A percentile compares a stretch with the other conserved stretches of the same genome.
These are phyloP conservation scores for Crucibulum laeve DNA, from an alignment of 768 basidiomycete genomes.

Conservation along the genomic window DNA sequence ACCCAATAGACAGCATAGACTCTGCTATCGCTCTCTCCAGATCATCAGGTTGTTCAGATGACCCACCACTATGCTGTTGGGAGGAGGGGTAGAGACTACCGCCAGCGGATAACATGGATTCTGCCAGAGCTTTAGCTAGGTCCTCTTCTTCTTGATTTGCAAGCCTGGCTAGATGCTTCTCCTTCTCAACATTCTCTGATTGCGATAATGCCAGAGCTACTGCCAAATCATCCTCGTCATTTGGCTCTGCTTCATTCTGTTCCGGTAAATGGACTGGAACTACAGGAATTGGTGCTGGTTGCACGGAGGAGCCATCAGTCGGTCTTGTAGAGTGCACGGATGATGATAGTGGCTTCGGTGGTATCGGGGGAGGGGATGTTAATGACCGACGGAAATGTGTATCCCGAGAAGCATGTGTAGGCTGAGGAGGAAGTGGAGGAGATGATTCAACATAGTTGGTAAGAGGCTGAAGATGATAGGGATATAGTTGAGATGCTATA, in stretches of 20 bases:
- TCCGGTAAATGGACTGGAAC: slow-evolving; percentile 12
- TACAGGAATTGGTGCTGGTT: slow-evolving; percentile 14
- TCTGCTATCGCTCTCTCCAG: slow-evolving; percentile 8
- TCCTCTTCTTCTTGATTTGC: slow-evolving; percentile 59
- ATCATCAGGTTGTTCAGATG: neutral
- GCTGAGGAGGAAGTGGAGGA: slow-evolving; percentile 12
- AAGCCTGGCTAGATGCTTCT: slow-evolving; percentile 27
- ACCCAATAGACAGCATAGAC: slow-evolving; percentile 19
- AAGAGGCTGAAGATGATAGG: slow-evolving; percentile 5
- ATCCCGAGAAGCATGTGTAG: slow-evolving; percentile 2
- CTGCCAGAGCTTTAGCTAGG: slow-evolving; percentile 56
- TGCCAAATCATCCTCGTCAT: slow-evolving; percentile 40
- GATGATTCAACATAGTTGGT: slow-evolving; percentile 3
- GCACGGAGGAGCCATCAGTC: neutral
- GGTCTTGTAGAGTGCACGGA: slow-evolving; percentile 4
- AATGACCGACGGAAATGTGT: slow-evolving; percentile 9
- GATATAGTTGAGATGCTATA: slow-evolving; percentile 11
- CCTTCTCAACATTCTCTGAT: slow-evolving; percentile 33
- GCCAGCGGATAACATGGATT: slow-evolving; percentile 29
- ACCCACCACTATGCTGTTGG: neutral
- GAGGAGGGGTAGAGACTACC: slow-evolving; percentile 3
- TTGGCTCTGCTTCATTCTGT: slow-evolving; percentile 6
- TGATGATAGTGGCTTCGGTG: slow-evolving; percentile 30
- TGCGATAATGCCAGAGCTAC: slow-evolving; percentile 44
- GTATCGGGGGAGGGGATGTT: slow-evolving; percentile 29